A percentile compares a stretch with the other conserved stretches of the same genome.
phyloP scores from a whole-genome alignment of 768 basidiomycete genomes.

The Clavulina sp. region DNA sequence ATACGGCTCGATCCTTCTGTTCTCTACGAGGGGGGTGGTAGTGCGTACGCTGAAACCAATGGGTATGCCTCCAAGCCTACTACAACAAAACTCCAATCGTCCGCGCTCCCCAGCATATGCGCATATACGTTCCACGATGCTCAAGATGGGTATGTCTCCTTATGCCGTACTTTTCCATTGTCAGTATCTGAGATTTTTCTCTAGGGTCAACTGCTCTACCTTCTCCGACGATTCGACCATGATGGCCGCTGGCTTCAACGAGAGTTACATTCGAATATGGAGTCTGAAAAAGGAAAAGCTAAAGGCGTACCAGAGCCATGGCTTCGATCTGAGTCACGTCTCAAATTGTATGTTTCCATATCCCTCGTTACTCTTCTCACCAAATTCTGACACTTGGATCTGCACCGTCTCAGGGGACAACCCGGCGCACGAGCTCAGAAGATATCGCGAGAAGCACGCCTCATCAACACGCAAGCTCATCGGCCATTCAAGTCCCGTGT shows the following conservation, averaged over 20 bases:
- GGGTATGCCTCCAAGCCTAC: constrained; percentile 26
- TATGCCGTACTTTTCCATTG: not conserved
- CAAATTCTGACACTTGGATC: constrained; percentile 20
- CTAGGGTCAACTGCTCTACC: constrained; percentile 64
- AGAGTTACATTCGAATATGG: constrained; percentile 92
- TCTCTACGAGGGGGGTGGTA: not conserved
- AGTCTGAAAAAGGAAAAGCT: constrained; percentile 84
- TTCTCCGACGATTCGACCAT: constrained; percentile 85
- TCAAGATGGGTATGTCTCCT: constrained; percentile 64
- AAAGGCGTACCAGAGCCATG: constrained; percentile 54
- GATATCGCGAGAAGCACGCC: constrained; percentile 65
- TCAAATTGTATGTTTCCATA: constrained; percentile 50
- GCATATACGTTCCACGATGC: constrained; percentile 90
- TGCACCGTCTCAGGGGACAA: constrained; percentile 21
- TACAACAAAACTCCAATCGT: constrained; percentile 25
- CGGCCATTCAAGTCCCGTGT: constrained; percentile 93
- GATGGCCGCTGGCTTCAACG: constrained; percentile 88
- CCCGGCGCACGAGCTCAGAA: constrained; percentile 24
- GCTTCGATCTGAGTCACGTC: constrained; percentile 47
- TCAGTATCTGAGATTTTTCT: not conserved
- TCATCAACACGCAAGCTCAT: constrained; percentile 84
- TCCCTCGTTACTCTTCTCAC: not conserved
- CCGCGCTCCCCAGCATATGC: constrained; percentile 80
- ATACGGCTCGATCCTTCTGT: constrained; percentile 63
- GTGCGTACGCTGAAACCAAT: constrained; percentile 27